Base-by-base conservation (phyloP, 805 yeast genomes). In the Torulaspora maleeae region DNA sequence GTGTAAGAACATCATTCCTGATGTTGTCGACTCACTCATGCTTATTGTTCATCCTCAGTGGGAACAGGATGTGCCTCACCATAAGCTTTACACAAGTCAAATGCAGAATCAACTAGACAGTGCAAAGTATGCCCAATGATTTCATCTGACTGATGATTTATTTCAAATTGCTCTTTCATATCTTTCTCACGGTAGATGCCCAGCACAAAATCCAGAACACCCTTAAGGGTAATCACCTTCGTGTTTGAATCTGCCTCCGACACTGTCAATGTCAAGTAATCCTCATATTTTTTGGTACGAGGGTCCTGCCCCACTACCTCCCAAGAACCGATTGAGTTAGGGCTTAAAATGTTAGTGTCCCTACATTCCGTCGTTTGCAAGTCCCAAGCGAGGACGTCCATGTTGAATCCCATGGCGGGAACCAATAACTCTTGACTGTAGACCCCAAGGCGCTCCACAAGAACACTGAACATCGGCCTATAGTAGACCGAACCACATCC, bases 221-320 rank as follows among this genome's bases (percentile, higher is more conserved):
- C 73, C 37, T 57, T 63, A 33, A 72, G 45, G 25, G 65, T 61
- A 12, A 71, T 51, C 5, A 70, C 47, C 48, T 66, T 64, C 11
- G 69, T 66, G 40, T 60, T 66, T 2, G 61, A 40, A 46, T 71
- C 74, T 1, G 74, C 64, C 46, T 72, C 74, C 41, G 71, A 68
- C n/a, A 71, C 39, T 1, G 72, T 62, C 25, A 72, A 50, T 2
- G 66, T 69, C 68, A 72, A 50, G 41, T 66, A 60, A 53, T 72
- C 76, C 12, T 67, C 64, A 47, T 30, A 54, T 34, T 38, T 17
- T 27, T 47, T 43, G 4, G 51, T 49, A 22, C 32, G 41, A 7
- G 48, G 41, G 44, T 52, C 51, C 32, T 53, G 58, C 6, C 45
- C 33, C 6, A 45, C 42, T 9, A 54, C 43, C 20, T 49, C 52